Evolutionary conservation across 164 flowering plant species (phyloP), one percentile per base, ranked within the genome.

Genomic region (Chloranthus sessilifolius): DNA sequence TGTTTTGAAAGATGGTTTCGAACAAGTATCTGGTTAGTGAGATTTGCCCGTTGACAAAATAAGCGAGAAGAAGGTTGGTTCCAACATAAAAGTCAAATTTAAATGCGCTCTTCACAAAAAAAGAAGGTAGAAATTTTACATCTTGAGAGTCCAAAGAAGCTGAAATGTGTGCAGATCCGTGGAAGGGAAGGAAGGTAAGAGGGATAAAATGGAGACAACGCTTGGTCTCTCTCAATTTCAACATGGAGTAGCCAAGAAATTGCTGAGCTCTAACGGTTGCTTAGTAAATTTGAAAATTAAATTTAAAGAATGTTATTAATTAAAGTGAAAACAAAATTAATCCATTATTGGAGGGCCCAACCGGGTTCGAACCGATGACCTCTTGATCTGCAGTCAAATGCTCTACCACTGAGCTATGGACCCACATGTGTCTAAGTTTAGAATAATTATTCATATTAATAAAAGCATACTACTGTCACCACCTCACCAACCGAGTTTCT

Each of bases 351-450:
- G 1, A 53, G 57, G 47, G 57, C 57, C 57, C 57, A 53, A 43
- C 49, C 48, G 49, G 58, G 49, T 53, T 53, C 56, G 47, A 43
- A 30, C 58, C 49, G 28, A 51, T 55, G 59, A 44, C 79, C 82
- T 73, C 78, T 79, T 76, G 82, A 77, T 74, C 79, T 79, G 88
- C 82, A 76, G 85, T 76, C 84, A 76, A 81, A 76, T 79, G 84
- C 88, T 79, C 84, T 78, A 78, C 83, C 81, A 78, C 81, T 78
- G 83, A 78, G 80, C 87, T 78, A 78, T 74, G 74, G 83, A 81
- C 79, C 76, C 76, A 5, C 3, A n/a, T n/a, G n/a, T n/a, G n/a
- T n/a, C n/a, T n/a, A n/a, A n/a, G n/a, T n/a, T n/a, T n/a, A n/a
- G n/a, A n/a, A n/a, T n/a, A n/a, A n/a, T n/a, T n/a, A n/a, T n/a